Percentiles rank a stretch among this genome's conserved stretches.
Conservation (phyloP, 1,284 basidiomycete species). For the Kalmanozyma brasiliensis region DNA sequence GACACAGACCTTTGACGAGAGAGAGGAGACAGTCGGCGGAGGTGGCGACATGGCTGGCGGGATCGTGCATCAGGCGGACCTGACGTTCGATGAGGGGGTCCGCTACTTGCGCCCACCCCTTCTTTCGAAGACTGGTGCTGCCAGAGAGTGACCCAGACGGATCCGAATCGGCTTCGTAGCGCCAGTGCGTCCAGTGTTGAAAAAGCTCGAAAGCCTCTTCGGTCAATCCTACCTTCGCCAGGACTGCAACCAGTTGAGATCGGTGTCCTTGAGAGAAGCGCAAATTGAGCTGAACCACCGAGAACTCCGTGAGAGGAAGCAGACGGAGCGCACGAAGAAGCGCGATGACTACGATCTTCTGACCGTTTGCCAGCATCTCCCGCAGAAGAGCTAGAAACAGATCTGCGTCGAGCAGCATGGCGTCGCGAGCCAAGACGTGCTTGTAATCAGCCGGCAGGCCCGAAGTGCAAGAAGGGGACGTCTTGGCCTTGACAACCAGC, state of each 20-base stretch:
- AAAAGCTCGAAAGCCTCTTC: slow-evolving; percentile 38
- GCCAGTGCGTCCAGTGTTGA: slow-evolving; percentile 31
- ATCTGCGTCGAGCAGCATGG: slow-evolving; percentile 21
- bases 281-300: slow-evolving; percentile 24
- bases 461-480: slow-evolving; percentile 1
- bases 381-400: slow-evolving; percentile 19
- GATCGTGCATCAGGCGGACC: slow-evolving; percentile 29
- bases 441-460: slow-evolving; percentile 1
- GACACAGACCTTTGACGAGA: slow-evolving; percentile 26
- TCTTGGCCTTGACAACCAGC: slow-evolving; percentile 35
- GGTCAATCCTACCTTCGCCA: slow-evolving; percentile 21
- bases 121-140: slow-evolving; percentile 2
- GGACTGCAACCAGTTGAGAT: slow-evolving; percentile 6
- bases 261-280: slow-evolving; percentile 14
- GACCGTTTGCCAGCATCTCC: slow-evolving; percentile 4
- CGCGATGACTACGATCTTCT: slow-evolving; percentile 12
- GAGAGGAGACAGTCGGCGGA: slow-evolving; percentile 17
- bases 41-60: slow-evolving; percentile 9
- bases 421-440: slow-evolving; percentile 27
- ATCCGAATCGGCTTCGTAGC: slow-evolving; percentile 9
- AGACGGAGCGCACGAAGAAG: slow-evolving; percentile 27
- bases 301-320: slow-evolving; percentile 20
- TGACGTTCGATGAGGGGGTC: slow-evolving; percentile 40
- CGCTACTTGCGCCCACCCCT: not conserved
- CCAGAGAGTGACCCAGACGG: not conserved